Evolutionary conservation across 768 basidiomycete species (phyloP).

Genomic region (Jaapia argillacea): DNA sequence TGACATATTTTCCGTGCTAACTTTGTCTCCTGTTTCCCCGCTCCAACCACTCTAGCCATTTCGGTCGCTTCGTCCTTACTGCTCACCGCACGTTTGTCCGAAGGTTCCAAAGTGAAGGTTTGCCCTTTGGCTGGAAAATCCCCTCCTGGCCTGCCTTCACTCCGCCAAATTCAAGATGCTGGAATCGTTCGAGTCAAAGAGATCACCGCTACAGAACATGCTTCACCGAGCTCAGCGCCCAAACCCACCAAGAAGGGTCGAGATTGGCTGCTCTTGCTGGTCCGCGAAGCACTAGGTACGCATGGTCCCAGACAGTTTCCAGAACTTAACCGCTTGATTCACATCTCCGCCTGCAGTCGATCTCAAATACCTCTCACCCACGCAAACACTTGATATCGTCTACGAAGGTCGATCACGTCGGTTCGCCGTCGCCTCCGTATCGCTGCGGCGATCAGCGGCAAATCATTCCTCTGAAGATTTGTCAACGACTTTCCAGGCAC

Average conservation of each 20-base stretch:
- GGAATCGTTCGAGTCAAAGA: conserved; percentile 44
- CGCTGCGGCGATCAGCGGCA: conserved; percentile 15
- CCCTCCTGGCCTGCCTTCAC: conserved; percentile 37
- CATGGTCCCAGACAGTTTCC: too few species aligned
- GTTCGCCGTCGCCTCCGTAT: conserved; percentile 45
- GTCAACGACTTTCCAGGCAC: conserved; percentile 27
- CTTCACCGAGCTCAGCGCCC: not conserved
- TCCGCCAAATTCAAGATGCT: conserved; percentile 41
- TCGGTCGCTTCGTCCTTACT: conserved; percentile 45
- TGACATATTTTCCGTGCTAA: too few species aligned
- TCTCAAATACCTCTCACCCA: conserved; percentile 53
- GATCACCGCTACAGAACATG: conserved; percentile 12
- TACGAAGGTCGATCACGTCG: conserved; percentile 53
- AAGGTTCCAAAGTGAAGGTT: conserved; percentile 38
- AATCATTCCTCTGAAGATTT: conserved; percentile 22
- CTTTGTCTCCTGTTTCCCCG: too few species aligned
- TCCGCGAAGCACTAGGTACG: conserved; percentile 61
- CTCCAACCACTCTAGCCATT: conserved; percentile 48
- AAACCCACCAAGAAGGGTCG: conserved; percentile 23
- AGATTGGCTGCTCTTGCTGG: conserved; percentile 60
- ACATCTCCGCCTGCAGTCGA: conserved; percentile 37
- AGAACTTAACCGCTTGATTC: conserved; percentile 5
- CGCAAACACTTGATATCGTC: conserved; percentile 48
- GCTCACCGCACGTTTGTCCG: conserved; percentile 47
- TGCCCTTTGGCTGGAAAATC: conserved; percentile 32